Percentiles rank a stretch among this genome's conserved stretches.
Evolutionary conservation across 2,329 filamentous ascomycete species (phyloP).

Genomic region (Beauveria sp.): DNA sequence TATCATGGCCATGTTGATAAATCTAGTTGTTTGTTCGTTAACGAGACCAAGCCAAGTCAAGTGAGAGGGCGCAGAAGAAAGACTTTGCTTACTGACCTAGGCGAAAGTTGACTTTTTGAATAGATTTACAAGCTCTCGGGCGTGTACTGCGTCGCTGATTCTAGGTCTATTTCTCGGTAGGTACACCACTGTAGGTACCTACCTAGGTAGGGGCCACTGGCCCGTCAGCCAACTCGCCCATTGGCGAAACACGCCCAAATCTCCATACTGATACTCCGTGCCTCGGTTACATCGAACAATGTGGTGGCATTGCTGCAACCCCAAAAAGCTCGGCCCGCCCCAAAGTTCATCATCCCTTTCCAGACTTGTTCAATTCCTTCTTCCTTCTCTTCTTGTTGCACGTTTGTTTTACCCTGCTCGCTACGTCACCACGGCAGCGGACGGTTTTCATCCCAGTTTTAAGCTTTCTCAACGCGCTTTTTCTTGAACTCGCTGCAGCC

Average conservation of each 20-base stretch:
- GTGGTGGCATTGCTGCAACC: background rate
- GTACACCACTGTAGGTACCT: too few relatives aligned
- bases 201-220: background rate
- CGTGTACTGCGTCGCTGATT: too few relatives aligned
- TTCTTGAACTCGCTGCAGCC: too few relatives aligned
- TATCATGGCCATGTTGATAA: background rate
- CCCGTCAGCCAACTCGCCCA: background rate
- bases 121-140: too few relatives aligned
- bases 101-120: too few relatives aligned
- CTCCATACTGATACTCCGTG: background rate
- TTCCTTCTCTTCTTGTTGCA: background rate
- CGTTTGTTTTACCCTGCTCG: background rate
- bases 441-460: too few relatives aligned
- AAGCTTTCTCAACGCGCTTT: too few relatives aligned
- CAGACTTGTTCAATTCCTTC: background rate
- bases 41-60: too few relatives aligned
- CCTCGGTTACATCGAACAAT: background rate
- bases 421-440: background rate
- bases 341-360: background rate
- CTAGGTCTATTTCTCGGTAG: too few relatives aligned
- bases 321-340: slow-evolving; percentile 4
- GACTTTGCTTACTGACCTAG: too few relatives aligned
- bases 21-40: too few relatives aligned
- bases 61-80: too few relatives aligned
- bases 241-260: background rate